Percentiles rank a stretch among this genome's conserved stretches.
Conservation (phyloP, 2,329 filamentous ascomycete species). For the Talaromyces sp. region DNA sequence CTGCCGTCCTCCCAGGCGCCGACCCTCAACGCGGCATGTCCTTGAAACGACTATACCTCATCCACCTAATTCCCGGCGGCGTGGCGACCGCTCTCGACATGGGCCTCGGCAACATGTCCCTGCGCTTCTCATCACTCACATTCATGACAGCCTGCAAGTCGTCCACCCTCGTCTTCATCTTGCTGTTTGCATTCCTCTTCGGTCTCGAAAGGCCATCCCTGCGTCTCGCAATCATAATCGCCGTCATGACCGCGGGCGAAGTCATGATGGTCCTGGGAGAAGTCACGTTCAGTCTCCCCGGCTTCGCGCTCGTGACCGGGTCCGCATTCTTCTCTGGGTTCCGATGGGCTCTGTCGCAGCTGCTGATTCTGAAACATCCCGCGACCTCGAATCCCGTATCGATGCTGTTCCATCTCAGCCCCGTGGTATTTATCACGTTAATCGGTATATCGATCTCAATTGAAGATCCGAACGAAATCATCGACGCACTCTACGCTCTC, state of each 20-base stretch:
- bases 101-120: conserved; percentile 88
- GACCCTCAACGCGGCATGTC: conserved; percentile 15
- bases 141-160: conserved; percentile 99
- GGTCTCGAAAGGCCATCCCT: conserved; percentile 82
- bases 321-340: conserved; percentile 95
- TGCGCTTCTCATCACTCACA: conserved; percentile 93
- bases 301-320: conserved; percentile 87
- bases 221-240: conserved; percentile 81
- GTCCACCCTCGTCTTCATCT: conserved; percentile 88
- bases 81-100: conserved; percentile 92
- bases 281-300: conserved; percentile 78
- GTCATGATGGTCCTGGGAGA: conserved; percentile 98
- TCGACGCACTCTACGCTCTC: conserved; percentile 63
- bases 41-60: conserved; percentile 84
- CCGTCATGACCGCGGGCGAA: conserved; percentile 86
- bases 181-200: conserved; percentile 92
- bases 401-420: conserved; percentile 95
- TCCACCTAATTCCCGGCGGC: conserved; percentile 86
- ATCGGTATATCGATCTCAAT: conserved; percentile 79
- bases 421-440: conserved; percentile 90
- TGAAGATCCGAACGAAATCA: conserved; percentile 70
- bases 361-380: conserved; percentile 86
- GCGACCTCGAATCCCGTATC: conserved; percentile 96
- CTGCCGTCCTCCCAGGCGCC: conserved; percentile 54
- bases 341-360: conserved; percentile 92